phyloP scores from a whole-genome alignment of 2,329 filamentous ascomycete genomes.

The Trichoderma oligosporum region DNA sequence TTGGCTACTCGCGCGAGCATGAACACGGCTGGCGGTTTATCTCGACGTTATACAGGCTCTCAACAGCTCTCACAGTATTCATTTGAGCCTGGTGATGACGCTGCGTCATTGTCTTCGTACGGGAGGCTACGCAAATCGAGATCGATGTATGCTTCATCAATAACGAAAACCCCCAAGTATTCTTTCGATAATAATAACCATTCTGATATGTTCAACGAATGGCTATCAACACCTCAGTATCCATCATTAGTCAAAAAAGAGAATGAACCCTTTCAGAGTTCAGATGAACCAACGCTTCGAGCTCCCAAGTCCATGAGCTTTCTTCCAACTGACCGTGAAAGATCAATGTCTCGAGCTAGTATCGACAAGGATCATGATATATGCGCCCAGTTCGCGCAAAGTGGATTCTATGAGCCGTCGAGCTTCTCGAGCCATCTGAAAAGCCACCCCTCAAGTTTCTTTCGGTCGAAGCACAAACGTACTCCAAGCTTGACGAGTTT shows the following conservation, averaged over 20 bases:
- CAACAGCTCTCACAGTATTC: constrained; percentile 37
- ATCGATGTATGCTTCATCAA: constrained; percentile 48
- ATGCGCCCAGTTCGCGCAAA: constrained; percentile 36
- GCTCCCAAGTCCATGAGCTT: constrained; percentile 56
- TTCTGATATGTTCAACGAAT: constrained; percentile 16
- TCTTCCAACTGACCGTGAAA: constrained; percentile 35
- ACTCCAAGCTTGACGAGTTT: constrained; percentile 37
- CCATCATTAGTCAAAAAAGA: constrained; percentile 26
- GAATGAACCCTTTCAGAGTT: constrained; percentile 26
- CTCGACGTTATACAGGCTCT: constrained; percentile 19
- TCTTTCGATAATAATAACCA: constrained; percentile 19
- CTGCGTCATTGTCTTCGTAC: constrained; percentile 46
- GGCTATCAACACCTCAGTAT: constrained; percentile 17
- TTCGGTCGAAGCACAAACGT: constrained; percentile 37
- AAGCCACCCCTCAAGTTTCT: constrained; percentile 43
- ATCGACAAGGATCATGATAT: constrained; percentile 31
- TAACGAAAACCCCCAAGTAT: constrained; percentile 19
- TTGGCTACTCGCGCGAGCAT: constrained; percentile 31
- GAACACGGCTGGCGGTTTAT: constrained; percentile 18
- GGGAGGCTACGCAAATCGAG: constrained; percentile 51
- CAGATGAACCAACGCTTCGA: constrained; percentile 31
- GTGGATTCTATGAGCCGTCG: constrained; percentile 36
- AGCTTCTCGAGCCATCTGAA: constrained; percentile 36
- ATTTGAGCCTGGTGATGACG: constrained; percentile 47
- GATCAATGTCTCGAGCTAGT: constrained; percentile 21